Percentiles rank a stretch among this genome's conserved stretches.
phyloP scores from a whole-genome alignment of 176 grass and related monocot genomes.

The Phoenix roebelenii region DNA sequence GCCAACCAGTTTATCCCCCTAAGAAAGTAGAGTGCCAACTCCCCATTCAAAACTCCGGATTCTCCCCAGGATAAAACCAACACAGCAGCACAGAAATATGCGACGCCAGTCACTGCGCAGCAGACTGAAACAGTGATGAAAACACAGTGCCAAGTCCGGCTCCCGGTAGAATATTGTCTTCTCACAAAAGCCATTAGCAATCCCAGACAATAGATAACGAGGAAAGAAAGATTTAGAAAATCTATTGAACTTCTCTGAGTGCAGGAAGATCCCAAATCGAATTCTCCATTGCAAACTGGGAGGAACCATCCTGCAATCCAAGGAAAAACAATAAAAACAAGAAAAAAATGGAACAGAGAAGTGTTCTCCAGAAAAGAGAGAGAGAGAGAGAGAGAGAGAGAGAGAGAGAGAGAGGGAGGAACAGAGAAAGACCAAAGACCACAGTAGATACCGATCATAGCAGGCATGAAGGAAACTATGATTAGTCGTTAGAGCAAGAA shows the following conservation, averaged over 20 bases:
- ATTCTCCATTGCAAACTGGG: conserved; percentile 23
- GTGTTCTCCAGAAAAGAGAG: too few relatives aligned
- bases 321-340: not conserved
- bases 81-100: conserved; percentile 13
- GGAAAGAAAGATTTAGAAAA: conserved; percentile 29
- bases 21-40: conserved; percentile 17
- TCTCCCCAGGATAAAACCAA: not conserved
- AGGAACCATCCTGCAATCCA: conserved; percentile 31
- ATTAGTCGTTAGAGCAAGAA: too few relatives aligned
- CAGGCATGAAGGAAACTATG: too few relatives aligned
- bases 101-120: conserved; percentile 29
- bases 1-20: conserved; percentile 38
- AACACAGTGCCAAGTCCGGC: conserved; percentile 2
- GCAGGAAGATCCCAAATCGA: conserved; percentile 30
- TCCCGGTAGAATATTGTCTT: conserved; percentile 4
- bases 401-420: too few relatives aligned
- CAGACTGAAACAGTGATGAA: conserved; percentile 17
- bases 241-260: conserved; percentile 30
- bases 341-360: not conserved
- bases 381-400: too few relatives aligned
- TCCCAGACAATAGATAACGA: conserved; percentile 23
- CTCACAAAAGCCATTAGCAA: conserved; percentile 21
- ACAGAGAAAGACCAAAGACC: too few relatives aligned
- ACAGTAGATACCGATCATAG: too few relatives aligned
- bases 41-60: conserved; percentile 1